Evolutionary conservation across 2,329 filamentous ascomycete species (phyloP).

Genomic region (Fusarium zealandicum): DNA sequence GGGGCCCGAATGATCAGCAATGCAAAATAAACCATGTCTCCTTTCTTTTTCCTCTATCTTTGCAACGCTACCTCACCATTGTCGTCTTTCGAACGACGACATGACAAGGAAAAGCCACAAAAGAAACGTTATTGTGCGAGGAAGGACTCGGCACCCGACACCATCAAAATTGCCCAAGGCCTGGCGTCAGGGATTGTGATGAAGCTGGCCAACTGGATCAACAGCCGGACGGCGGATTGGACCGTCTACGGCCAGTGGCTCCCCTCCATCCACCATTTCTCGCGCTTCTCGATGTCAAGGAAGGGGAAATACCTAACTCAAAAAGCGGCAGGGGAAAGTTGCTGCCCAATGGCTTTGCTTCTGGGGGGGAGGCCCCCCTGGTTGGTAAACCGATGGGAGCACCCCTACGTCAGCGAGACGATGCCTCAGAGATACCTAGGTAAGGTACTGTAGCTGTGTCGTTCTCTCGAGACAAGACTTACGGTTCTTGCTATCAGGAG

Average conservation of each 20-base stretch:
- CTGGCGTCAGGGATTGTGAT: constrained; percentile 37
- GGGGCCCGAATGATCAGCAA: constrained; percentile 21
- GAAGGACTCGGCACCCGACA: constrained; percentile 2
- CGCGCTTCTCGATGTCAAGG: constrained; percentile 6
- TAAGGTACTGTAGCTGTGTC: too few relatives aligned
- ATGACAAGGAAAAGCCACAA: constrained; percentile 6
- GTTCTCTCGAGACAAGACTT: constrained; percentile 15
- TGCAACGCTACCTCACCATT: constrained; percentile 8
- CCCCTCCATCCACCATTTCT: constrained; percentile 17
- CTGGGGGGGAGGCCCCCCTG: background rate
- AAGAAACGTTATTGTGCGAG: constrained; percentile 14
- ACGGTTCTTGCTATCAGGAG: constrained; percentile 6
- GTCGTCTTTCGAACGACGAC: constrained; percentile 6
- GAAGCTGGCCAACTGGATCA: constrained; percentile 55
- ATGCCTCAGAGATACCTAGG: constrained; percentile 28
- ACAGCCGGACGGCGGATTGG: constrained; percentile 50
- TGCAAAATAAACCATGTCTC: constrained; percentile 14
- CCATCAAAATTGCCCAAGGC: constrained; percentile 20
- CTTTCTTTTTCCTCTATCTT: constrained; percentile 20
- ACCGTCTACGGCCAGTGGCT: constrained; percentile 36
- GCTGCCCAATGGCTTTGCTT: constrained; percentile 47
- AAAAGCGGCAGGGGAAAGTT: constrained; percentile 31
- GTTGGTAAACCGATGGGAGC: constrained; percentile 2
- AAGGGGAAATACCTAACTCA: background rate
- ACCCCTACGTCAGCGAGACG: constrained; percentile 9